phyloP scores from a whole-genome alignment of 441 rosid genomes.

The Jatropha multifida region DNA sequence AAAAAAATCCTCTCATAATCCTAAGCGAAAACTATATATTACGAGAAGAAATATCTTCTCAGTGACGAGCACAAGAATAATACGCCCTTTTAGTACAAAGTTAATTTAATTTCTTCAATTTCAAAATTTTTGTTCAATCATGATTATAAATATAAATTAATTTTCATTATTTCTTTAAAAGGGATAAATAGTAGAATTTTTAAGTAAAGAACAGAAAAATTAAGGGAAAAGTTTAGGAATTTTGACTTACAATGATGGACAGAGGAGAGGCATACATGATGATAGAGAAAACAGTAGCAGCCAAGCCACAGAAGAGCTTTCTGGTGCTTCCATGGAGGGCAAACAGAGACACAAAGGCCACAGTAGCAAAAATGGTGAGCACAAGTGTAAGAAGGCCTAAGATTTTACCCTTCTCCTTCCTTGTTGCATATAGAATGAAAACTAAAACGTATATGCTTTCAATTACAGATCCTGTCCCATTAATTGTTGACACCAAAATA shows the following conservation, averaged over 20 bases:
- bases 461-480: constrained; percentile 70
- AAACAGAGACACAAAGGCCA: constrained; percentile 61
- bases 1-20: neutral
- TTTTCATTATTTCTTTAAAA: too few species aligned
- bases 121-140: neutral
- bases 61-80: neutral
- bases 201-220: neutral
- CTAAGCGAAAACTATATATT: too few species aligned
- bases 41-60: neutral
- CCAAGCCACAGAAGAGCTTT: constrained; percentile 76
- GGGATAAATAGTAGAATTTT: neutral
- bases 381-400: constrained; percentile 54
- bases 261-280: constrained; percentile 96
- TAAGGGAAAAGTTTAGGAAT: neutral
- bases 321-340: constrained; percentile 64
- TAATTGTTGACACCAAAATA: constrained; percentile 71
- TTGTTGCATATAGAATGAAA: constrained; percentile 62
- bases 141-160: neutral
- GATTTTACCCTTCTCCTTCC: constrained; percentile 70
- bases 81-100: neutral
- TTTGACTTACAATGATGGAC: constrained; percentile 71
- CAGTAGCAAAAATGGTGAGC: constrained; percentile 49
- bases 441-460: constrained; percentile 64
- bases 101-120: neutral
- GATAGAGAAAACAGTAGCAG: constrained; percentile 79